Conservation (phyloP, 78 protist genomes). For the Dictyostelium purpureum region DNA sequence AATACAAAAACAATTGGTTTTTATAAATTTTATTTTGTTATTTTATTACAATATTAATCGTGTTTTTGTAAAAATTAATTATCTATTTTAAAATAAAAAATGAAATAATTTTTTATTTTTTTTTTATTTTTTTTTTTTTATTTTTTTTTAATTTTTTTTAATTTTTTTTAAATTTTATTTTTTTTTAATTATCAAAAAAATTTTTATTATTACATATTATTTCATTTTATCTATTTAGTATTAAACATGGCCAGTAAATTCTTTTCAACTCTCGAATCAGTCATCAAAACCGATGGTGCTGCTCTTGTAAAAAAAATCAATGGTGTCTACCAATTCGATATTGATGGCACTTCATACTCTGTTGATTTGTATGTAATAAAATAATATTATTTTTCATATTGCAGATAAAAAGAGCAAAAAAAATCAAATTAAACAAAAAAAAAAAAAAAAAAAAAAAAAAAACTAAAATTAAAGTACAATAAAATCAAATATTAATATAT, state of each 20-base stretch:
- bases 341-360: constrained; percentile 55
- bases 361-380: constrained; percentile 69
- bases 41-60: neutral
- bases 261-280: constrained; percentile 9
- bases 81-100: neutral
- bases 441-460: neutral
- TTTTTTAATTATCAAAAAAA: neutral
- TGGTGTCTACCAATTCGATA: constrained; percentile 76
- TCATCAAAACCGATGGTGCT: constrained; percentile 37
- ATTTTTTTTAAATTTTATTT: neutral
- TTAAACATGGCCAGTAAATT: constrained; percentile 4
- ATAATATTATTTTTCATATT: neutral
- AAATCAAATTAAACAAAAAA: too few relatives aligned
- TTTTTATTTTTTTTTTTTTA: neutral
- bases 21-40: neutral
- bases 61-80: neutral
- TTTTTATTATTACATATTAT: too few relatives aligned
- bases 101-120: neutral
- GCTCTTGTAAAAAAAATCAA: constrained; percentile 41
- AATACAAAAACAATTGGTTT: neutral
- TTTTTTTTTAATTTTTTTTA: neutral
- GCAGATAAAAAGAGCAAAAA: neutral
- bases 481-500: neutral
- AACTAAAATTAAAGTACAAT: neutral
- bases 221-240: neutral